These are phyloP conservation scores for Cutaneotrichosporon cavernicola DNA, from an alignment of 1,284 basidiomycete genomes.

Conservation along the genomic window DNA sequence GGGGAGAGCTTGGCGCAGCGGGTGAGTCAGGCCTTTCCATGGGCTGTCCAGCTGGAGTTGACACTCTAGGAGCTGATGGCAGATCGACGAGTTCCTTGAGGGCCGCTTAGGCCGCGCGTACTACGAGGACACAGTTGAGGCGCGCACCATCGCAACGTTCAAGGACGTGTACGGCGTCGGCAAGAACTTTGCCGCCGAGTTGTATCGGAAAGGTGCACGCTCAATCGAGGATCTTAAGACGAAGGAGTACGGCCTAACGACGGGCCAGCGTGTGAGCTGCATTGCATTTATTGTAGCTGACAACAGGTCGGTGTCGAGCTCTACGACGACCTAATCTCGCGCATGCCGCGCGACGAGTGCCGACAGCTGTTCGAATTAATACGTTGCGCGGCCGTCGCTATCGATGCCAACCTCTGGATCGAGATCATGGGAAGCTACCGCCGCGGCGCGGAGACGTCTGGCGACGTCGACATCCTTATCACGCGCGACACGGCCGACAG, in stretches of 20 bases:
- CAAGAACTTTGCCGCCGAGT: slow-evolving; percentile 63
- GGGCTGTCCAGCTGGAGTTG: not conserved
- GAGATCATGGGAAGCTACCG: slow-evolving; percentile 89
- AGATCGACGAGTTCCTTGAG: slow-evolving; percentile 50
- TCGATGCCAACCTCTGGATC: slow-evolving; percentile 71
- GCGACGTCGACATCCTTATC: slow-evolving; percentile 86
- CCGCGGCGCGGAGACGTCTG: slow-evolving; percentile 72
- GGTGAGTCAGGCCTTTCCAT: slow-evolving; percentile 52
- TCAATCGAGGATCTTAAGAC: slow-evolving; percentile 71
- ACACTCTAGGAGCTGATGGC: not conserved
- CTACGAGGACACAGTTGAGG: slow-evolving; percentile 46
- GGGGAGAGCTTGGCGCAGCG: slow-evolving; percentile 73
- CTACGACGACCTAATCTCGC: slow-evolving; percentile 67
- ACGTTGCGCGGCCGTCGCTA: slow-evolving; percentile 63
- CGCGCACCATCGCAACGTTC: slow-evolving; percentile 56
- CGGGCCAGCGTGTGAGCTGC: slow-evolving; percentile 59
- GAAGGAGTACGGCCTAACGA: slow-evolving; percentile 55
- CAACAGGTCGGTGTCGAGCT: slow-evolving; percentile 65
- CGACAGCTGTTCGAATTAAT: slow-evolving; percentile 69
- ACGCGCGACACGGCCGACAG: slow-evolving; percentile 72
- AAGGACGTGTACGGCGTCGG: slow-evolving; percentile 83
- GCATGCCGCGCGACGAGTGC: slow-evolving; percentile 83
- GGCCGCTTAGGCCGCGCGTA: slow-evolving; percentile 39
- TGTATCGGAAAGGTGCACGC: slow-evolving; percentile 73
- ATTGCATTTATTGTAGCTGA: not conserved